Evolutionary conservation across 2,329 filamentous ascomycete genomes (phyloP).

Genomic region (Phialophora tarda): DNA sequence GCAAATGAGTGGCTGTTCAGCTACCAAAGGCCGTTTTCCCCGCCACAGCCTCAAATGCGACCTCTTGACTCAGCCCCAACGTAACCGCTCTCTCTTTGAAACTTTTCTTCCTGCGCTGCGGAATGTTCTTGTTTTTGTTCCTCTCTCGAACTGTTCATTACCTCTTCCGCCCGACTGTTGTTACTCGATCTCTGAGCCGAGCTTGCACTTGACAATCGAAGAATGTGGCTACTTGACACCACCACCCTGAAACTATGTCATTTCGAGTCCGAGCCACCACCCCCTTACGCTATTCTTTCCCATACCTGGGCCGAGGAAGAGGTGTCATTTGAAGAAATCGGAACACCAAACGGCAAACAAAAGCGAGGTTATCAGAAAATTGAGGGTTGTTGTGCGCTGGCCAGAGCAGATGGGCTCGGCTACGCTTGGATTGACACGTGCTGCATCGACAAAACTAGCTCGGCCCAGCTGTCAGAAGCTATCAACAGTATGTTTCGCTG

Average conservation of each 20-base stretch:
- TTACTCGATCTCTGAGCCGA: too few relatives aligned
- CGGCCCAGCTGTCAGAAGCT: conserved; percentile 37
- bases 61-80: too few relatives aligned
- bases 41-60: too few relatives aligned
- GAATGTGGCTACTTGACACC: background rate
- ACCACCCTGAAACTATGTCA: background rate
- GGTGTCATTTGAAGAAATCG: background rate
- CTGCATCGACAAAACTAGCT: conserved; percentile 39
- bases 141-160: background rate
- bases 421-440: conserved; percentile 41
- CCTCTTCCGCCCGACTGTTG: background rate
- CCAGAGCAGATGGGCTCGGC: conserved; percentile 8
- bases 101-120: too few relatives aligned
- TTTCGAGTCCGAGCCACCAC: background rate
- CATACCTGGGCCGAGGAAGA: background rate
- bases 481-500: conserved; percentile 18
- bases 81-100: too few relatives aligned
- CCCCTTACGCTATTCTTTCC: background rate
- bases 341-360: background rate
- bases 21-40: too few relatives aligned
- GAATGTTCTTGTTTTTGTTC: background rate
- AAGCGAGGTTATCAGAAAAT: background rate
- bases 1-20: too few relatives aligned
- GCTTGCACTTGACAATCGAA: too few relatives aligned
- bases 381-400: conserved; percentile 5